A percentile compares a stretch with the other conserved stretches of the same genome.
Evolutionary conservation across 2,329 filamentous ascomycete genomes (phyloP).

Genomic region (Colletotrichum tamarilloi): DNA sequence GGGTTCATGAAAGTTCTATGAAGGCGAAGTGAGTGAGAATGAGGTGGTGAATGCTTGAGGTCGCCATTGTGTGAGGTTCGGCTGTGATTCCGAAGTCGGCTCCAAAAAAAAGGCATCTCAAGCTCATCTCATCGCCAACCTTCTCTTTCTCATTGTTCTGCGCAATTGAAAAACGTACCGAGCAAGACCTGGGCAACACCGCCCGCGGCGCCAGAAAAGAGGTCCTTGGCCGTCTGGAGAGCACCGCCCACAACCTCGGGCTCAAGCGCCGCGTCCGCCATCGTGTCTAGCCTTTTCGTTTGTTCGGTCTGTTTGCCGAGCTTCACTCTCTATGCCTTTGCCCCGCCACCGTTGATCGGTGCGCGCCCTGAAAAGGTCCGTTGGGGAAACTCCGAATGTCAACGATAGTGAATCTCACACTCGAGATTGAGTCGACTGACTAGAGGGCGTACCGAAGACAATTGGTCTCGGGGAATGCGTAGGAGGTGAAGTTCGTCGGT

Average conservation of each 20-base stretch:
- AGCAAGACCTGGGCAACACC: constrained; percentile 94
- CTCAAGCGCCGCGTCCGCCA: constrained; percentile 32
- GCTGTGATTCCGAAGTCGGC: constrained; percentile 98
- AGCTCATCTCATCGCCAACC: constrained; percentile 10
- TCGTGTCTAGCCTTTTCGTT: not conserved
- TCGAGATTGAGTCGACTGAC: not conserved
- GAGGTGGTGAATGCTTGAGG: constrained; percentile 78
- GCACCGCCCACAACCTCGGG: constrained; percentile 43
- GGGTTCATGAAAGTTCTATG: too few relatives aligned
- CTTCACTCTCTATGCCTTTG: not conserved
- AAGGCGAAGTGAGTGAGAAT: constrained; percentile 48
- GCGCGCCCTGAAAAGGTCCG: not conserved
- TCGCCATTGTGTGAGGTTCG: constrained; percentile 82
- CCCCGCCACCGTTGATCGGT: constrained; percentile 18
- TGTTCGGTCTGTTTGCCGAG: constrained; percentile 6
- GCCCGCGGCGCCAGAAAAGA: constrained; percentile 90
- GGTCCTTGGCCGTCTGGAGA: constrained; percentile 82
- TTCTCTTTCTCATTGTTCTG: not conserved
- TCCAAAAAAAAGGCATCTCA: constrained; percentile 63
- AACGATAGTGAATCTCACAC: not conserved
- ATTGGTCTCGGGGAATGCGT: not conserved
- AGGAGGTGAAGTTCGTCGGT: not conserved
- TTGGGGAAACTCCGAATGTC: not conserved
- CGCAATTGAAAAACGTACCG: constrained; percentile 66
- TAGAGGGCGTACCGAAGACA: not conserved